Base-by-base conservation (phyloP, 2,329 filamentous ascomycete genomes). In the Westerdykella sp. region DNA sequence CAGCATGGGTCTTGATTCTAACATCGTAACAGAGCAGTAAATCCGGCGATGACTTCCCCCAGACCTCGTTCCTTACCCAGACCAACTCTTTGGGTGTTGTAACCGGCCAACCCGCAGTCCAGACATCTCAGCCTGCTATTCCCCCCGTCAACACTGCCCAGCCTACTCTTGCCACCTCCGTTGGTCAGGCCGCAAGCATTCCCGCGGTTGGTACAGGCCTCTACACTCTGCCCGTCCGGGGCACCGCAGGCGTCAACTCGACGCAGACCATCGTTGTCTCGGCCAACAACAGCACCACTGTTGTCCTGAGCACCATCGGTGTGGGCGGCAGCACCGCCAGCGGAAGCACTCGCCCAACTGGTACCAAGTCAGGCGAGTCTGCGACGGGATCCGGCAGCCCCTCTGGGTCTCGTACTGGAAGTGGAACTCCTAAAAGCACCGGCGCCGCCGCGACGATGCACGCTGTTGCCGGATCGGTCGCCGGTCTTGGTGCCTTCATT, bases 11-110 rank as follows among this genome's bases (percentile, higher is more conserved):
- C 11, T 12, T 7, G 25, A 28, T 28, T 28, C 25, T 28, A 28
- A 21, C 11, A 11, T 11, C 6, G 5, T 16, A 2, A 9, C 9
- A 37, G 45, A 37, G 28, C 38, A 13, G 12, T n/a, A 25, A 2
- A 5, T 53, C 54, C 30, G 41, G 44, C 48, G 57, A 62, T 45
- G 47, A 55, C 37, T 53, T 45, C 52, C 57, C 58, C 34, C 56
- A 62, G 53, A 65, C 60, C 42, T 40, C 41, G 14, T 59, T 48
- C 51, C 53, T 63, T 42, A 42, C 43, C 36, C 44, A 57, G 55
- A 63, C 64, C 48, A 56, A 65, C 55, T 65, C 62, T 21, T 55
- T 55, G 22, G 62, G 62, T 39, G 62, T 66, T 11, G 52, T 65
- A 4, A 66, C 63, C 22, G 62, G 60, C 49, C 47, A 51, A 49